Percentiles rank a stretch among this genome's conserved stretches.
These are phyloP conservation scores for Aspergillus sp. DNA, from an alignment of 2,329 filamentous ascomycete genomes.

Conservation along the genomic window DNA sequence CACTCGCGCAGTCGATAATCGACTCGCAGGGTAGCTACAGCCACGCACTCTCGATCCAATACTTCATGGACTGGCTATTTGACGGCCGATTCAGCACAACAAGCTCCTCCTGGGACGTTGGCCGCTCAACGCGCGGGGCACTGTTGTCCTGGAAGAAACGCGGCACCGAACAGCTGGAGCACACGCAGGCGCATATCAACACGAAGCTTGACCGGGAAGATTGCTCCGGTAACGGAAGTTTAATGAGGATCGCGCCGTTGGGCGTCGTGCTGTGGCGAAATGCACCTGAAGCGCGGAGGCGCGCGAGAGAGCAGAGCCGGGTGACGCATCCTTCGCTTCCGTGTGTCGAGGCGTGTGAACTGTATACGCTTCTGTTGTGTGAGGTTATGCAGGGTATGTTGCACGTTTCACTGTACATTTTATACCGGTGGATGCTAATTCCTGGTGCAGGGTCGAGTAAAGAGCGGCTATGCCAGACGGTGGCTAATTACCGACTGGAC, in stretches of 20 bases:
- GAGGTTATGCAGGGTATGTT: constrained; percentile 25
- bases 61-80: constrained; percentile 38
- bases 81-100: constrained; percentile 37
- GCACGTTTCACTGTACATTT: constrained; percentile 5
- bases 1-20: constrained; percentile 39
- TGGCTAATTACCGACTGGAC: constrained; percentile 9
- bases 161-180: background rate
- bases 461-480: constrained; percentile 8
- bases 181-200: constrained; percentile 18
- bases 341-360: constrained; percentile 40
- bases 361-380: constrained; percentile 35
- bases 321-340: constrained; percentile 39
- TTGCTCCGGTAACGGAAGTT: constrained; percentile 38
- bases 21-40: constrained; percentile 28
- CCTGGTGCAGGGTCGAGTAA: constrained; percentile 13
- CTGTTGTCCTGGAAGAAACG: constrained; percentile 30
- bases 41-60: constrained; percentile 28
- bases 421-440: background rate
- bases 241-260: constrained; percentile 43
- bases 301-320: constrained; percentile 25
- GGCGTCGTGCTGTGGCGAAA: constrained; percentile 29
- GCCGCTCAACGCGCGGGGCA: constrained; percentile 29
- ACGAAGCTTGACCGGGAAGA: constrained; percentile 14
- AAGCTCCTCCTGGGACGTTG: constrained; percentile 39
- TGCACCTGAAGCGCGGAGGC: constrained; percentile 18